A percentile compares a stretch with the other conserved stretches of the same genome.
Evolutionary conservation across 2,329 filamentous ascomycete genomes (phyloP).

Genomic region (Capronia epimyces): DNA sequence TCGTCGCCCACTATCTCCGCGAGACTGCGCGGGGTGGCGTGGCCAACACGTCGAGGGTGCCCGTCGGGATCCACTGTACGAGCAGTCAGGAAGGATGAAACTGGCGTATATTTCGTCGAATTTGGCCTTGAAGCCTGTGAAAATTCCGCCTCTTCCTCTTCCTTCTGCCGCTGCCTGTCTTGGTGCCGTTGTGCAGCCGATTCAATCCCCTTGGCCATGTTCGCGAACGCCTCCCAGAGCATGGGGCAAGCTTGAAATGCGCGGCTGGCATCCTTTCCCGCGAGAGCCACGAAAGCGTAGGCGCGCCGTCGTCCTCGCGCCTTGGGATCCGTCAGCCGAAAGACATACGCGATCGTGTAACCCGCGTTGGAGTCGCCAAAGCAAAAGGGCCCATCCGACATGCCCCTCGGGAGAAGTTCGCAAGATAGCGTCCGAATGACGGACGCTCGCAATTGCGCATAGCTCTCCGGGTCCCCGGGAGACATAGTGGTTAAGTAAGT

Average conservation of each 20-base stretch:
- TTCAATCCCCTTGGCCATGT: slow-evolving; percentile 50
- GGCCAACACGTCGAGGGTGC: slow-evolving; percentile 48
- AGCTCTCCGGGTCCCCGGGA: slow-evolving; percentile 49
- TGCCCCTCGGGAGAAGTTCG: slow-evolving; percentile 51
- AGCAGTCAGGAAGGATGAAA: slow-evolving; percentile 55
- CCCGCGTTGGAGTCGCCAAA: slow-evolving; percentile 53
- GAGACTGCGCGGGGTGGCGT: slow-evolving; percentile 52
- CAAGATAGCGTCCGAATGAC: slow-evolving; percentile 55
- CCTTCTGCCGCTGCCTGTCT: slow-evolving; percentile 41
- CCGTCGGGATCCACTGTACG: slow-evolving; percentile 53
- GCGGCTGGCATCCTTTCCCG: slow-evolving; percentile 47
- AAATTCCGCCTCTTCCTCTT: slow-evolving; percentile 31
- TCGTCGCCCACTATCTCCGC: slow-evolving; percentile 55
- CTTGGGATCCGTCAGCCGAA: slow-evolving; percentile 54
- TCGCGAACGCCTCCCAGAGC: slow-evolving; percentile 51
- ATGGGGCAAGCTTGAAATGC: slow-evolving; percentile 45
- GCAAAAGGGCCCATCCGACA: slow-evolving; percentile 53
- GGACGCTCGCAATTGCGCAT: slow-evolving; percentile 52
- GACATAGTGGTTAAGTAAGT: slow-evolving; percentile 56
- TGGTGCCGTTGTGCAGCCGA: slow-evolving; percentile 42
- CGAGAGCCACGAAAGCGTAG: slow-evolving; percentile 54
- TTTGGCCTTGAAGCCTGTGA: slow-evolving; percentile 7
- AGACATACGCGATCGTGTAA: slow-evolving; percentile 56
- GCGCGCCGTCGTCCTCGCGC: slow-evolving; percentile 53
- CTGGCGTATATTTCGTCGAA: slow-evolving; percentile 45